Evolutionary conservation across 78 protist species (phyloP).

Genomic region (Creolimax fragrantissima): DNA sequence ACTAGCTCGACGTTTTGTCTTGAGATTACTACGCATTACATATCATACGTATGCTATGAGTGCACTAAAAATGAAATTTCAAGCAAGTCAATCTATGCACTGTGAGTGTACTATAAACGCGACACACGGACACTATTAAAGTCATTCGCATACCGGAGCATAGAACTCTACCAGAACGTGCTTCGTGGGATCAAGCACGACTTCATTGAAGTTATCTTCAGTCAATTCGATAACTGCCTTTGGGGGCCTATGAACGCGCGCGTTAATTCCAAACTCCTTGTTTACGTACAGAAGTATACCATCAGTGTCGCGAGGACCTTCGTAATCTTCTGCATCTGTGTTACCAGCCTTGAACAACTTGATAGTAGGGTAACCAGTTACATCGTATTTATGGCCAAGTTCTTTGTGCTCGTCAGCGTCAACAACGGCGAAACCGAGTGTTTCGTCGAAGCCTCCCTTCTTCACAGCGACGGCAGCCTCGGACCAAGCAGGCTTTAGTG

Average conservation of each 20-base stretch:
- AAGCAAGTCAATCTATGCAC: too few species aligned
- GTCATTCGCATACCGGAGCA: too few species aligned
- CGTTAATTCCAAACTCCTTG: constrained; percentile 21
- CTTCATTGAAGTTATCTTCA: constrained; percentile 39
- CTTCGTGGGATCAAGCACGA: constrained; percentile 52
- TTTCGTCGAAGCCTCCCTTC: neutral
- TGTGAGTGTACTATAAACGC: too few species aligned
- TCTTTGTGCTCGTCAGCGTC: constrained; percentile 58
- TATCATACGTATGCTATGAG: too few species aligned
- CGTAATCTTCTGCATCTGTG: constrained; percentile 29
- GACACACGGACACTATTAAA: too few species aligned
- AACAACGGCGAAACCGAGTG: constrained; percentile 62
- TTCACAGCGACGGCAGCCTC: constrained; percentile 48
- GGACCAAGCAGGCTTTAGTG: constrained; percentile 54
- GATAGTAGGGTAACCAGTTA: constrained; percentile 86
- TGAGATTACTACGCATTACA: too few species aligned
- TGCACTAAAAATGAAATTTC: too few species aligned
- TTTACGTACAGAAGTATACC: constrained; percentile 54
- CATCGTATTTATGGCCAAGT: constrained; percentile 47
- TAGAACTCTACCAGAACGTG: constrained; percentile 77
- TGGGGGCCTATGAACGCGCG: neutral
- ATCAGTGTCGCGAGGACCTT: constrained; percentile 49
- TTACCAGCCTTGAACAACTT: constrained; percentile 63
- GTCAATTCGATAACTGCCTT: constrained; percentile 55
- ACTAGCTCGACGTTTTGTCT: too few species aligned